Base-by-base conservation (phyloP, 108 stramenopile genomes). In the Pseudonitzschia multiseries region DNA sequence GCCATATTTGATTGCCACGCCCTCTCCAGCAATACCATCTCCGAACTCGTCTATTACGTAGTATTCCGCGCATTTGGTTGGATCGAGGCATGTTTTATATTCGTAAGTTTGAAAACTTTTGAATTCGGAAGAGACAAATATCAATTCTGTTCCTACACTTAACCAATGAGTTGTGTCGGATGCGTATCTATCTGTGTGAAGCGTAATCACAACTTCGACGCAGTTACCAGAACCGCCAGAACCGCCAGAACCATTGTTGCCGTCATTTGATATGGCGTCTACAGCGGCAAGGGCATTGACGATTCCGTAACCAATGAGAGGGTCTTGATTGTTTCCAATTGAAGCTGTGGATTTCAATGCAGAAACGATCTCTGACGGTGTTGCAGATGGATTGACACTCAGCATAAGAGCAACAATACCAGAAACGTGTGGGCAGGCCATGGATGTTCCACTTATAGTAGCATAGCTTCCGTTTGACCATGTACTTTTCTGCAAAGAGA, bases 361-460 rank as follows among this genome's bases (percentile, higher is more conserved):
- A 73, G 75, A 65, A 12, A 82, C 67, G 31, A 89, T 79, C 70
- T 89, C 82, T 31, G 79, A 62, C 10, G 85, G 83, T 0, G 78
- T 83, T 31, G 84, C 83, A 18, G 76, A 26, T 57, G 88, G 86
- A 33, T 76, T 75, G 46, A 66, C 73, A 29, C 78, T 74, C 78
- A 82, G 79, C 56, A 87, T 65, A 0, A 86, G 66, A 29, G 88
- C 91, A 15, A 77, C 64, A 0, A 86, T 77, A 20, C 91, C 91
- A 22, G 82, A 81, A 31, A 88, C 88, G 65, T 79, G 85, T 22
- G 91, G 91, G 4, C 73, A 73, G 32, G 91, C 88, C 91, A 92
- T 92, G 27, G 85, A 86, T 18, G 87, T 89, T 24, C 91, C 91
- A 67, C 79, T 81, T 56, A 78, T 32, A 1, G 61, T 61, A 8